phyloP scores from a whole-genome alignment of 768 basidiomycete species.

The Omphalotus guepiniiformis region DNA sequence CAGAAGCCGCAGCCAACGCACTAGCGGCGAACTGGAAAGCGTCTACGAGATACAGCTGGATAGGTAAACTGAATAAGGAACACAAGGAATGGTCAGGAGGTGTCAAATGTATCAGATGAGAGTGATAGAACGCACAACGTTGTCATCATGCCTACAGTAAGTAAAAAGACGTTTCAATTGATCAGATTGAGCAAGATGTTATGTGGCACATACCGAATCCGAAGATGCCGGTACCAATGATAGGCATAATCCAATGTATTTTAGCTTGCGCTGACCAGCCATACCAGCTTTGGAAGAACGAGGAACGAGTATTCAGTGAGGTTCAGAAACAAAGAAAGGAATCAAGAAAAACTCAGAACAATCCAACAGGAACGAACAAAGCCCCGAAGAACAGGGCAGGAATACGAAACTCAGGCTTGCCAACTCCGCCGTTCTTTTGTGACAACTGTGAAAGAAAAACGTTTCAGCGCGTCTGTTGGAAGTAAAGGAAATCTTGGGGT shows the following conservation, averaged over 20 bases:
- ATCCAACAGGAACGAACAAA: conserved; percentile 44
- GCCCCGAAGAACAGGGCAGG: conserved; percentile 50
- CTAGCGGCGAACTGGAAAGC: conserved; percentile 65
- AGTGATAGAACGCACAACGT: conserved; percentile 42
- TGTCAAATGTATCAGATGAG: no score
- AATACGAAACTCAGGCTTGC: conserved; percentile 52
- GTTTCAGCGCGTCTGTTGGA: neutral
- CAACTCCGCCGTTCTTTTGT: conserved; percentile 37
- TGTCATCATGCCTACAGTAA: conserved; percentile 48
- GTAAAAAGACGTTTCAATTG: no score
- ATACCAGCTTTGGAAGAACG: conserved; percentile 55
- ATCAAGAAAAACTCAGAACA: conserved; percentile 33
- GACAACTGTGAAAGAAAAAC: conserved; percentile 18
- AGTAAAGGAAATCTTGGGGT: neutral
- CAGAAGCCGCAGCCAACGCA: conserved; percentile 58
- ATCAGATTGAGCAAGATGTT: no score
- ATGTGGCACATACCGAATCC: conserved; percentile 44
- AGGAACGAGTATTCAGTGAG: no score
- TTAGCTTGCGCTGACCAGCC: conserved; percentile 65
- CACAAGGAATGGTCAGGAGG: no score
- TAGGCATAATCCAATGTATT: conserved; percentile 70
- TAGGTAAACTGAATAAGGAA: conserved; percentile 49
- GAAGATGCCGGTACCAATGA: conserved; percentile 53
- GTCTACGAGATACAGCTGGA: conserved; percentile 65
- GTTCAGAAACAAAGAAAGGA: neutral